Percentiles rank a stretch among this genome's conserved stretches.
These are phyloP conservation scores for Leptodermis oblonga DNA, from an alignment of 257 asterid species.

Conservation along the genomic window DNA sequence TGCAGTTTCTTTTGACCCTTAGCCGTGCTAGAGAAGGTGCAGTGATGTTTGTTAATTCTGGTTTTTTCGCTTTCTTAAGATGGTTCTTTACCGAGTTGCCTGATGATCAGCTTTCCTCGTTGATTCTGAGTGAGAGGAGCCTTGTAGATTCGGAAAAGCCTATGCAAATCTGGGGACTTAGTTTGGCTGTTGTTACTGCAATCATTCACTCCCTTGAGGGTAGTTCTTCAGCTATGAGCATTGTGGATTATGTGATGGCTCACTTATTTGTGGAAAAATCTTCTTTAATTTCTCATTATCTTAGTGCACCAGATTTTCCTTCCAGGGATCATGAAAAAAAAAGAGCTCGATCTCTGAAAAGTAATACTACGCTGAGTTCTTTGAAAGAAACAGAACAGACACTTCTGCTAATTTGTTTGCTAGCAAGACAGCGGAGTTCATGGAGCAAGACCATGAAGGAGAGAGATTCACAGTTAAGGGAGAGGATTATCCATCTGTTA, in stretches of 20 bases:
- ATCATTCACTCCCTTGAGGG: constrained; percentile 74
- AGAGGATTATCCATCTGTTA: constrained; percentile 73
- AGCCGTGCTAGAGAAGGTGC: constrained; percentile 75
- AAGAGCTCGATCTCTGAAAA: constrained; percentile 69
- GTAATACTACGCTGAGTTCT: constrained; percentile 52
- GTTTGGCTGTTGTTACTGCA: constrained; percentile 81
- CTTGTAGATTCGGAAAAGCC: constrained; percentile 43
- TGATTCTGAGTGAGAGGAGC: constrained; percentile 41
- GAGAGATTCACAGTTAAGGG: constrained; percentile 76
- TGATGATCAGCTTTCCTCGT: constrained; percentile 42
- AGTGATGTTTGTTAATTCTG: constrained; percentile 70
- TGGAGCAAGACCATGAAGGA: constrained; percentile 73
- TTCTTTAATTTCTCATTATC: constrained; percentile 56
- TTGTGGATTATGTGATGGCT: constrained; percentile 72
- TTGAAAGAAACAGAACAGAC: constrained; percentile 79
- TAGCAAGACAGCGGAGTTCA: constrained; percentile 61
- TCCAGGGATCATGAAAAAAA: constrained; percentile 62
- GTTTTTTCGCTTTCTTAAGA: constrained; percentile 60
- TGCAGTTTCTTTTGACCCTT: constrained; percentile 81
- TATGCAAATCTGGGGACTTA: constrained; percentile 77
- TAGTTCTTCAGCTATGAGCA: constrained; percentile 30
- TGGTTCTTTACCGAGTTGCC: constrained; percentile 46
- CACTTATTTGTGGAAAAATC: constrained; percentile 76
- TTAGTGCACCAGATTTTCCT: constrained; percentile 79
- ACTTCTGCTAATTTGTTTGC: constrained; percentile 61